Base-by-base conservation (phyloP, 140 eudicot species). In the Erigeron philadelphicus region DNA sequence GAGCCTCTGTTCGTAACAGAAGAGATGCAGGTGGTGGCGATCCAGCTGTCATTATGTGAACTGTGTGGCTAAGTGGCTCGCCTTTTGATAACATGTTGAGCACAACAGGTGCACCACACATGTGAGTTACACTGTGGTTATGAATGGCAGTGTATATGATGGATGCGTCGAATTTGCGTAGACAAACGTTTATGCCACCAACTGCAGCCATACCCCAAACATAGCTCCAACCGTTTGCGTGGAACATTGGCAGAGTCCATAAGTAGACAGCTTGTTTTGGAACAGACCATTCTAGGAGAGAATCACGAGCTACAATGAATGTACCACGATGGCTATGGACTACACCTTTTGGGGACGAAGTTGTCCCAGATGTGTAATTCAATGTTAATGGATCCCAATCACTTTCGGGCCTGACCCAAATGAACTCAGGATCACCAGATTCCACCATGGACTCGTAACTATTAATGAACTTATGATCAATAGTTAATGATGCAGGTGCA, bases 21-120 rank as follows among this genome's bases (percentile, higher is more conserved):
- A 79, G 72, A 38, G 67, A 23, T 3, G 76, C 68, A 0, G 83
- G 76, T 1, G 83, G 80, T 38, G 71, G 45, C 7, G 71, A 31
- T 21, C 83, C 76, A 8, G 57, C 80, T 0, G 75, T 66, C n/a
- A 72, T 7, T 0, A 78, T 9, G 3, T 78, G 78, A 3, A 78
- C 82, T 1, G 70, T 81, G 66, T 5, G 75, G 63, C 55, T 61
- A 1, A 58, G 54, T 6, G 70, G 75, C 3, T 25, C 11, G 46
- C 65, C n/a, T 2, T 9, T 16, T 6, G 63, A 70, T 8, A 64
- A n/a, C 69, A 64, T 64, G 61, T 55, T 55, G 10, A 55, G 61
- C 61, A 55, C 61, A 15, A 76, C 81, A 3, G 81, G 81, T 2
- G 81, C 81, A 38, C 81, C 71, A 31, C 81, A 76, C 81, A 76